Evolutionary conservation across 1,284 basidiomycete genomes (phyloP).

Genomic region (Ganoderma sp.): DNA sequence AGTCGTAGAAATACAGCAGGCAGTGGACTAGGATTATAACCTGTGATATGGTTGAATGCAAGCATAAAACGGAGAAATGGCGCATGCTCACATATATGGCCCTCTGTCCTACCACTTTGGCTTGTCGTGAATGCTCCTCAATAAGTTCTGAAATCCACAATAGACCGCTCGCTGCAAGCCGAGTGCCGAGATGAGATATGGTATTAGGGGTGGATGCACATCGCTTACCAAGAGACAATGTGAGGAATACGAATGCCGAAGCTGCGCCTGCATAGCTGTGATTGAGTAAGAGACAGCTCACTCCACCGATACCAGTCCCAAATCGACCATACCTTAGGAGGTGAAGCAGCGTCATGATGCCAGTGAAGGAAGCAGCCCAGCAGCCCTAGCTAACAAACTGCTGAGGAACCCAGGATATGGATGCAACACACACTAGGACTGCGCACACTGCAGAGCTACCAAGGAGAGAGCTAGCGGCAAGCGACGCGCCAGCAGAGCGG

Average conservation of each 20-base stretch:
- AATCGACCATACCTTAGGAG: conserved; percentile 29
- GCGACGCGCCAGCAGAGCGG: background rate
- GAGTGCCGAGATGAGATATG: background rate
- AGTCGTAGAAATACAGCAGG: conserved; percentile 80
- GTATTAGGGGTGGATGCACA: conserved; percentile 2
- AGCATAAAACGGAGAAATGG: background rate
- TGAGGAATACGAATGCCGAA: conserved; percentile 45
- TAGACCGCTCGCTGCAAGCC: conserved; percentile 79
- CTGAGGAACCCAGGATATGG: background rate
- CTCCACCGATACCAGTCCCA: background rate
- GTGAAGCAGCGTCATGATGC: conserved; percentile 33
- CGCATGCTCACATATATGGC: conserved; percentile 78
- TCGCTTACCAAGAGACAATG: conserved; percentile 44
- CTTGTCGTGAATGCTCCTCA: conserved; percentile 85
- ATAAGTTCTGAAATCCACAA: conserved; percentile 93
- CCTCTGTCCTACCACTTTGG: conserved; percentile 82
- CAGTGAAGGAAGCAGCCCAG: background rate
- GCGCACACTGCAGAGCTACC: background rate
- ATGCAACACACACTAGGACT: background rate
- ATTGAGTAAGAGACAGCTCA: background rate
- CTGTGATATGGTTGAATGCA: conserved; percentile 48
- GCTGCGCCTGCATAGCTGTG: conserved; percentile 44
- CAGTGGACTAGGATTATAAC: conserved; percentile 78
- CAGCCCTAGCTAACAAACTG: background rate
- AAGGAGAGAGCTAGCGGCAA: background rate